phyloP scores from a whole-genome alignment of 257 asterid genomes.

The Salvia splendens region DNA sequence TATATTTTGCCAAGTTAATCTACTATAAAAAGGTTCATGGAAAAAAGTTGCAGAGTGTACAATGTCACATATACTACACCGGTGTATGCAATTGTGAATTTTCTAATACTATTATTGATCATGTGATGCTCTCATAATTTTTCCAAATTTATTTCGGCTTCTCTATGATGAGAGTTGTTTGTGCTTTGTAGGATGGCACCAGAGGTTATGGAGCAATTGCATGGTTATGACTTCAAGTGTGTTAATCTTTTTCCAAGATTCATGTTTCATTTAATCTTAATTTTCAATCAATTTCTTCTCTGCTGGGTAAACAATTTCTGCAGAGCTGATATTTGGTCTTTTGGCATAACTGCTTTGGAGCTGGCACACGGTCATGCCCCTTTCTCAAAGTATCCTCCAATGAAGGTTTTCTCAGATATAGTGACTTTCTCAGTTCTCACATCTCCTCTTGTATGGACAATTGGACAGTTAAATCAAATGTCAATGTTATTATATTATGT shows the following conservation, averaged over 20 bases:
- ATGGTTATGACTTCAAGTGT: constrained; percentile 97
- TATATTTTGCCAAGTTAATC: constrained; percentile 16
- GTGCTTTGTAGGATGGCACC: constrained; percentile 93
- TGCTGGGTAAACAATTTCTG: constrained; percentile 25
- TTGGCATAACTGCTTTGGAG: constrained; percentile 99
- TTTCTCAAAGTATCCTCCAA: constrained; percentile 97
- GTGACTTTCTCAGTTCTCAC: not conserved
- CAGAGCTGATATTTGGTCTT: constrained; percentile 99
- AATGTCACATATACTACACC: not conserved
- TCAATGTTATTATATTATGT: constrained; percentile 26
- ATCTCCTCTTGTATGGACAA: constrained; percentile 4
- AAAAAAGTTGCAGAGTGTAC: constrained; percentile 12
- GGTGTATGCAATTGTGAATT: constrained; percentile 14
- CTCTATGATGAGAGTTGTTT: constrained; percentile 25
- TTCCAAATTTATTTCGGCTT: constrained; percentile 20
- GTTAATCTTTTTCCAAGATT: constrained; percentile 39
- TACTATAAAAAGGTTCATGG: constrained; percentile 7
- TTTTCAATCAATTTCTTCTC: constrained; percentile 25
- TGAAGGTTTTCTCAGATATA: constrained; percentile 64
- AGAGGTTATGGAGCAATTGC: constrained; percentile 95
- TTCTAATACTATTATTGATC: constrained; percentile 19
- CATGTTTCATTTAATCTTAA: constrained; percentile 27
- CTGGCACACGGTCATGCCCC: constrained; percentile 99
- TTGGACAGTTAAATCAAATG: constrained; percentile 14
- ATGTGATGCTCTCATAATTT: constrained; percentile 20